phyloP scores from a whole-genome alignment of 768 basidiomycete species.

The Auricularia sp. region DNA sequence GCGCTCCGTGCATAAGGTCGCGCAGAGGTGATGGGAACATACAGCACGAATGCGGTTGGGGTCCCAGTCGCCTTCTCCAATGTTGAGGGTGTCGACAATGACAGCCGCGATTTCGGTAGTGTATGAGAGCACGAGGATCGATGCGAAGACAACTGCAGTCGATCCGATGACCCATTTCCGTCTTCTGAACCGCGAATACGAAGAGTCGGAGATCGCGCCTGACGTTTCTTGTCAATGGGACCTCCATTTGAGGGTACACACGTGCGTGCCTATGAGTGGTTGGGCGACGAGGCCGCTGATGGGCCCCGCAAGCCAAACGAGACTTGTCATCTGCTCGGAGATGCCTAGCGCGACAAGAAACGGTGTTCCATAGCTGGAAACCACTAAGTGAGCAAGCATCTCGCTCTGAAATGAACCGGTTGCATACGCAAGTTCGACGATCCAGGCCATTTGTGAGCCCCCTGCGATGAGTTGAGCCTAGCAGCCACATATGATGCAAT shows the following conservation, averaged over 20 bases:
- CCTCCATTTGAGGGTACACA: background rate
- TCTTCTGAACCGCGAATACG: conserved; percentile 79
- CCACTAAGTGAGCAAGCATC: conserved; percentile 7
- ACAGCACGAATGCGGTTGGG: conserved; percentile 58
- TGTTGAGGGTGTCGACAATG: conserved; percentile 66
- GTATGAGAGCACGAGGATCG: conserved; percentile 74
- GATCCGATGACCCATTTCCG: conserved; percentile 92
- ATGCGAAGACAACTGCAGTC: conserved; percentile 66
- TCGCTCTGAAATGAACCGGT: conserved; percentile 3
- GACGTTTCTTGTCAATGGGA: conserved; percentile 1
- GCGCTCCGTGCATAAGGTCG: background rate
- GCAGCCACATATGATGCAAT: background rate
- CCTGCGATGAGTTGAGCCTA: conserved; percentile 13
- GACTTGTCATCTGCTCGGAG: conserved; percentile 80
- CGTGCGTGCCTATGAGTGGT: conserved; percentile 78
- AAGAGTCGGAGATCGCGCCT: conserved; percentile 96
- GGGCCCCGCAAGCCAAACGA: conserved; percentile 94
- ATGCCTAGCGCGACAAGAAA: conserved; percentile 75
- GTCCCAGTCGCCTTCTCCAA: conserved; percentile 82
- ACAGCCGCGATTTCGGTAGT: conserved; percentile 63
- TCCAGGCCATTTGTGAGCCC: conserved; percentile 93
- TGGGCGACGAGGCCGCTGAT: conserved; percentile 93
- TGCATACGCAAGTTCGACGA: conserved; percentile 82
- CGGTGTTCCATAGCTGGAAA: conserved; percentile 82
- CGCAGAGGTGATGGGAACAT: conserved; percentile 14